Base-by-base conservation (phyloP, 2,329 filamentous ascomycete species). In the Alternaria alternata region DNA sequence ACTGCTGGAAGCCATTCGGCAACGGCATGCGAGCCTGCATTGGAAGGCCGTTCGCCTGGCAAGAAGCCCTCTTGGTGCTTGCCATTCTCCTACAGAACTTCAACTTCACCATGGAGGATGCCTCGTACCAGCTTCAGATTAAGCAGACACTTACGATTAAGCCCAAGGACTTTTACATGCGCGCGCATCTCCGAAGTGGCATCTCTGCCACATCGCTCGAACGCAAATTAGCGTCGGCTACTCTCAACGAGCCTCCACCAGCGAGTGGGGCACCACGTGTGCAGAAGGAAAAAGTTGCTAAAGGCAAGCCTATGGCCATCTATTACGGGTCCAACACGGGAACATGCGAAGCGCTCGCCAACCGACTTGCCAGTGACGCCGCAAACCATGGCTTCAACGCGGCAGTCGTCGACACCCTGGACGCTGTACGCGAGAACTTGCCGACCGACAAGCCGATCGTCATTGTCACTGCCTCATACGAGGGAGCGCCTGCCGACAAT, bases 11-110 rank as follows among this genome's bases (percentile, higher is more conserved):
- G 66, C 85, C 85, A 0, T 86, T 86, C 61, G 85, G 85, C 1
- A 86, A 82, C 34, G 85, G 84, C 1, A 77, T 82, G 68, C 76
- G 85, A 24, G 83, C 74, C 16, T 87, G 85, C 57, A 86, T 87
- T 32, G 84, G 85, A 5, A 76, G 84, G 2, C 78, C 83, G 0
- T 87, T 87, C 57, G 84, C 84, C 0, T 85, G 82, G 82, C 85
- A 87, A 66, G 85, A 87, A 61, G 79, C 81, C 3, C 64, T 86
- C 4, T 73, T 86, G 28, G 76, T 77, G 18, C 71, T 77, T 47
- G 80, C 79, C 0, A 77, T 82, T 56, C 73, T 83, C 14, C 62
- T 83, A n/a, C 81, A 83, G 63, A 78, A 79, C 49, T 82, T 83
- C 68, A 78, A 81, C 57, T 76, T 82, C 56, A 67, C 75, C 5